Base-by-base conservation (phyloP, 1,284 basidiomycete species). In the Malassezia japonica region DNA sequence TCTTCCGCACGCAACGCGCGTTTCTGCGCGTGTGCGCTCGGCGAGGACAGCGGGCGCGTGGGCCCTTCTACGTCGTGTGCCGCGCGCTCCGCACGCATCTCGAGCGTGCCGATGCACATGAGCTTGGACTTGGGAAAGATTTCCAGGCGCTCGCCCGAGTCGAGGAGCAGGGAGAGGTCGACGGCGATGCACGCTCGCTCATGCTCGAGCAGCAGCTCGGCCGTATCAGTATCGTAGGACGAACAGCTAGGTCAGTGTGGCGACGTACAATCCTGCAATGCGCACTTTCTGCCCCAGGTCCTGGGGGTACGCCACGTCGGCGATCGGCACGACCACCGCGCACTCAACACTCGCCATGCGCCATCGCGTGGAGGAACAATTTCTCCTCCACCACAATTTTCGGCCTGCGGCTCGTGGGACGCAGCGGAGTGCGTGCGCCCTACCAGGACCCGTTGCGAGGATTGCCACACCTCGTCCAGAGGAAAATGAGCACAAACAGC, bases 51-150 rank as follows among this genome's bases (percentile, higher is more conserved):
- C 16, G 15, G 10, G 4, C 23, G 40, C n/a, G 16, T 5, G 3
- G 46, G 6, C 1, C 29, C 24, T 9, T 20, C 36, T 5, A 32
- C 10, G 15, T 9, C 23, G 13, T 15, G 21, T 18, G 31, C 6
- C 5, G 29, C 31, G 1, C 12, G 10, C 9, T 3, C 9, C 2
- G 3, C n/a, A 27, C 31, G 32, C 21, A 3, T 9, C 16, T 47
- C 44, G 8, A 53, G 28, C 4, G 50, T 53, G 0, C 50, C 50
- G 20, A 53, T 47, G 20, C 50, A 53, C 38, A 53, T 41, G 4
- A 41, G 23, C 29, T 53, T 53, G n/a, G 37, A 47, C 8, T 40
- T 40, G 3, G 18, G 16, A 1, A 31, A 34, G 12, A 47, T 10
- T 2, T 34, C n/a, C 1, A 47, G n/a, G 6, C 13, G 5, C 13